Conservation (phyloP, 495 filamentous ascomycete genomes). For the Hypoxylon fragiforme region DNA sequence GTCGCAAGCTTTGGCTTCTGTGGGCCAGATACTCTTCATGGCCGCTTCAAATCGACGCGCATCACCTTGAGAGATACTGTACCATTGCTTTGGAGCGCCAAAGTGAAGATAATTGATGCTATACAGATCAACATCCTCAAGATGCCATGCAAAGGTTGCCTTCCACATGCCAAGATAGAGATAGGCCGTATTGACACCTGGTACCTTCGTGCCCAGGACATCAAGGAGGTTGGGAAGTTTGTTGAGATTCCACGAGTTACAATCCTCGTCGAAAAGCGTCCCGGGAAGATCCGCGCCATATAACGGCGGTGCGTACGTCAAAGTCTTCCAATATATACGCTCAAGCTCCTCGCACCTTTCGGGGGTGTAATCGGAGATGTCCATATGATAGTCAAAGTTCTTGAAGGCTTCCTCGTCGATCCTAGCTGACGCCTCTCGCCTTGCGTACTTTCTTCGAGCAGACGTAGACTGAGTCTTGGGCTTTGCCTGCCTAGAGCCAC, state of each 20-base stretch:
- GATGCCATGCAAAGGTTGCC: conserved; percentile 97
- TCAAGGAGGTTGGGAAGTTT: conserved; percentile 92
- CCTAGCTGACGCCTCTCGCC: conserved; percentile 68
- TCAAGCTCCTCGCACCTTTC: conserved; percentile 95
- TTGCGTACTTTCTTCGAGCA: conserved; percentile 78
- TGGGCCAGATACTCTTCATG: conserved; percentile 95
- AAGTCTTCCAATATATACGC: conserved; percentile 90
- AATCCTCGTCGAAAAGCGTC: conserved; percentile 88
- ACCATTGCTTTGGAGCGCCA: conserved; percentile 98
- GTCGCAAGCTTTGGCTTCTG: conserved; percentile 93
- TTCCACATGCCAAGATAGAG: conserved; percentile 99
- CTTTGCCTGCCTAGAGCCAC: conserved; percentile 46
- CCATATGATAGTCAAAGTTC: conserved; percentile 83
- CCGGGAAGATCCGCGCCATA: conserved; percentile 98
- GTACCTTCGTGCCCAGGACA: conserved; percentile 90
- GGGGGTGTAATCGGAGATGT: conserved; percentile 81
- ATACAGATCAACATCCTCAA: conserved; percentile 98
- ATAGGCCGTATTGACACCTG: conserved; percentile 98
- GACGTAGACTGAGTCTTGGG: conserved; percentile 57
- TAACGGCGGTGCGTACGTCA: conserved; percentile 91
- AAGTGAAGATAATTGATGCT: conserved; percentile 99
- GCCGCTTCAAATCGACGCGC: conserved; percentile 91
- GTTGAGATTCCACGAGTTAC: conserved; percentile 89
- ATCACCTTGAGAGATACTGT: conserved; percentile 96
- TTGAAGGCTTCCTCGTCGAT: conserved; percentile 86